Conservation (phyloP, 106 monocot genomes). For the Allium sativum region DNA sequence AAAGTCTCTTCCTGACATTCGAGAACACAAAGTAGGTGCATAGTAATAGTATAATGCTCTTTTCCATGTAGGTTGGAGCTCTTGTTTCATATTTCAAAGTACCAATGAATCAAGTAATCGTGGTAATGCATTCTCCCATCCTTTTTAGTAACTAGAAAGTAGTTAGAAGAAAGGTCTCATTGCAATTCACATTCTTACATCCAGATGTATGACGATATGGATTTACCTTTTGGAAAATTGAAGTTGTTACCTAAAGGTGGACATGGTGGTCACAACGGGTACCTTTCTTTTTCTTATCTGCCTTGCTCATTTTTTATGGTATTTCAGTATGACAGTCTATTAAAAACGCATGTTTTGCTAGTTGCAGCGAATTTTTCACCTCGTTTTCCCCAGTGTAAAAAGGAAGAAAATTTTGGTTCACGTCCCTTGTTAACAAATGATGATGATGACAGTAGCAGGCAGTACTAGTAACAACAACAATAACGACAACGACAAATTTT, state of each 20-base stretch:
- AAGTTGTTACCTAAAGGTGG: slow-evolving; percentile 83
- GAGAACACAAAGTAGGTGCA: background rate
- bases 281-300: slow-evolving; percentile 11
- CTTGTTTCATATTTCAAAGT: slow-evolving; percentile 81
- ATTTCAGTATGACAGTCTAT: too few relatives aligned
- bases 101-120: slow-evolving; percentile 78
- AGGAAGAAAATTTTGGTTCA: too few relatives aligned
- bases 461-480: too few relatives aligned
- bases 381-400: too few relatives aligned
- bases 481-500: too few relatives aligned
- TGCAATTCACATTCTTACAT: slow-evolving; percentile 6
- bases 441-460: too few relatives aligned
- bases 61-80: slow-evolving; percentile 52
- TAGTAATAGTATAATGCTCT: background rate
- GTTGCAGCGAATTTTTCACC: too few relatives aligned
- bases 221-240: slow-evolving; percentile 89
- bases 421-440: too few relatives aligned
- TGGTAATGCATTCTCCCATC: slow-evolving; percentile 30
- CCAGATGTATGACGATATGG: slow-evolving; percentile 90
- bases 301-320: too few relatives aligned
- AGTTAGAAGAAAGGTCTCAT: too few relatives aligned
- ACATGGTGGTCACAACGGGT: slow-evolving; percentile 99
- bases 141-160: background rate
- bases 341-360: too few relatives aligned
- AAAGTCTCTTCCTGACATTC: background rate